A percentile compares a stretch with the other conserved stretches of the same genome.
These are phyloP conservation scores for Auricularia auricula-judae DNA, from an alignment of 768 basidiomycete species.

Conservation along the genomic window DNA sequence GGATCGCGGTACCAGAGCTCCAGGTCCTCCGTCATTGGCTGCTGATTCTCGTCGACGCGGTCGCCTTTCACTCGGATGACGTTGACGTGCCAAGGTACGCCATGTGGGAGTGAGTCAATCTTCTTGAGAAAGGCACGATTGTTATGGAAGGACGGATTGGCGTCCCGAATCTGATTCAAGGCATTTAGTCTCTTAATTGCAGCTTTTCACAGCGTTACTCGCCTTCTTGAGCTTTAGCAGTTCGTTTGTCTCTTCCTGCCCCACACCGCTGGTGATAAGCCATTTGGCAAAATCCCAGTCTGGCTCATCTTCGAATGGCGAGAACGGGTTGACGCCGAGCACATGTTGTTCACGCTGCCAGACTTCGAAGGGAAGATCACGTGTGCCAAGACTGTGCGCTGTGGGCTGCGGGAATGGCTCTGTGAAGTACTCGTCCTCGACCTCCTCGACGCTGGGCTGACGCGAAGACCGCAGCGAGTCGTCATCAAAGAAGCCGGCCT, in stretches of 20 bases:
- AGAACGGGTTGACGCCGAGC: neutral
- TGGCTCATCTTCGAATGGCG: conserved; percentile 17
- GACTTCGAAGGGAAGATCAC: neutral
- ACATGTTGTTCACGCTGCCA: neutral
- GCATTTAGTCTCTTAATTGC: too few species aligned
- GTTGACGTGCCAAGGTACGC: conserved; percentile 12
- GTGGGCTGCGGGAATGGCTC: neutral
- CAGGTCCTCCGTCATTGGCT: conserved; percentile 1
- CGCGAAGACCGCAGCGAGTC: too few species aligned
- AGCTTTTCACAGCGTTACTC: too few species aligned
- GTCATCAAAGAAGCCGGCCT: too few species aligned
- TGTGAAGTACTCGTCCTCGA: neutral
- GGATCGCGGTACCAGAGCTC: conserved; percentile 18
- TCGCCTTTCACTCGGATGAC: neutral
- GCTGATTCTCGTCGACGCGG: neutral
- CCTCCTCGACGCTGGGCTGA: neutral
- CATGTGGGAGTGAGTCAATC: conserved; percentile 17
- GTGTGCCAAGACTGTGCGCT: neutral
- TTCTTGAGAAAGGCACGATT: conserved; percentile 13
- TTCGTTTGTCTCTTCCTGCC: conserved; percentile 18
- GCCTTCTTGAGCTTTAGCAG: conserved; percentile 20
- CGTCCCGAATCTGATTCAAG: conserved; percentile 3
- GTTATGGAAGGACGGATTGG: conserved; percentile 17
- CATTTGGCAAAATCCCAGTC: conserved; percentile 26
- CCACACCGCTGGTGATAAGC: conserved; percentile 17